phyloP scores from a whole-genome alignment of 2,329 filamentous ascomycete species.

The Aspergillus aculeatinus region DNA sequence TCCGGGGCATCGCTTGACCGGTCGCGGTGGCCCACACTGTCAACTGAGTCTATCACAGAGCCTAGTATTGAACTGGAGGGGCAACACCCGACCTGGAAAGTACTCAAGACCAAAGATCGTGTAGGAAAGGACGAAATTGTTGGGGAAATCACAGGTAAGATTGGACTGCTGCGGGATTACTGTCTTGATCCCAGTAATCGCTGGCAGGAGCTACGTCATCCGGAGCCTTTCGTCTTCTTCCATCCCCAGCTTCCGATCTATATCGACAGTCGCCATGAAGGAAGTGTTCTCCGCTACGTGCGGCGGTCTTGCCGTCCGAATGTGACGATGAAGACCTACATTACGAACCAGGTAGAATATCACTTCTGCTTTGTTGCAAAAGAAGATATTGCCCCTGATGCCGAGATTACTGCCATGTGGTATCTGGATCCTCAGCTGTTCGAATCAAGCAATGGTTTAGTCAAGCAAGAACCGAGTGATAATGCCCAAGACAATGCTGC shows the following conservation, averaged over 20 bases:
- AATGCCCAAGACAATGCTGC: slow-evolving; percentile 42
- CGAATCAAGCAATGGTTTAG: slow-evolving; percentile 38
- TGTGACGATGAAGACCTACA: slow-evolving; percentile 79
- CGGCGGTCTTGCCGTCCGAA: slow-evolving; percentile 90
- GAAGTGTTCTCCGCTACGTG: slow-evolving; percentile 83
- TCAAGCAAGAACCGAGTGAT: slow-evolving; percentile 43
- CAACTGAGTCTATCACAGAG: slow-evolving; percentile 55
- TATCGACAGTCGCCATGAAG: slow-evolving; percentile 87
- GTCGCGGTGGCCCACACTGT: slow-evolving; percentile 53
- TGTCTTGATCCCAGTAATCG: slow-evolving; percentile 65
- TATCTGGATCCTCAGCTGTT: slow-evolving; percentile 45
- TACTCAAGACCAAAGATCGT: slow-evolving; percentile 51
- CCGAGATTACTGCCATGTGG: slow-evolving; percentile 52
- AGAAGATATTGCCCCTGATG: slow-evolving; percentile 64
- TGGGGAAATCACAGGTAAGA: slow-evolving; percentile 74
- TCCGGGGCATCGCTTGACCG: slow-evolving; percentile 57
- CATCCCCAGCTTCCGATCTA: slow-evolving; percentile 85
- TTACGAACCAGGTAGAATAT: slow-evolving; percentile 75
- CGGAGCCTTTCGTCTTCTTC: slow-evolving; percentile 76
- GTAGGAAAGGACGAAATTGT: slow-evolving; percentile 57
- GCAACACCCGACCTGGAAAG: slow-evolving; percentile 66
- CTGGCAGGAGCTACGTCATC: slow-evolving; percentile 63
- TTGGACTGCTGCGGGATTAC: slow-evolving; percentile 72
- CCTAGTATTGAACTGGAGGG: slow-evolving; percentile 51
- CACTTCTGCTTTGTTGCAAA: slow-evolving; percentile 92